These are phyloP conservation scores for Cladophialophora psammophila DNA, from an alignment of 2,329 filamentous ascomycete genomes.

Conservation along the genomic window DNA sequence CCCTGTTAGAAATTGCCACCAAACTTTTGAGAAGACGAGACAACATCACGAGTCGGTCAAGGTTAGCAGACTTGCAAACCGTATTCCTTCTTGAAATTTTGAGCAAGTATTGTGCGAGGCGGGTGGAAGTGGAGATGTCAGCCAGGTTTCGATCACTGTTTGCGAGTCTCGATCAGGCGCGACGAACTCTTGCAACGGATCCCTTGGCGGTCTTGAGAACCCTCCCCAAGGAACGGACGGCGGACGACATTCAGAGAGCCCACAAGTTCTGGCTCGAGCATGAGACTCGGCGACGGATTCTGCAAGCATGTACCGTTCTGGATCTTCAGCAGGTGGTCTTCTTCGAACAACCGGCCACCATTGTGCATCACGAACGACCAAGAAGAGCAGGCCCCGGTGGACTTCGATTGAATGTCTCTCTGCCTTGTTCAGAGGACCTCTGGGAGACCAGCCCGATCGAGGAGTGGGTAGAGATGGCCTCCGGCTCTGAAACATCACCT, in stretches of 20 bases:
- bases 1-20: constrained; percentile 46
- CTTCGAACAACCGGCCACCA: constrained; percentile 45
- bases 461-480: constrained; percentile 42
- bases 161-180: constrained; percentile 44
- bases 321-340: constrained; percentile 46
- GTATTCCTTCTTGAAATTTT: constrained; percentile 48
- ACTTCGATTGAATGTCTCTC: constrained; percentile 40
- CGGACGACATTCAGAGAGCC: constrained; percentile 42
- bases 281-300: constrained; percentile 46
- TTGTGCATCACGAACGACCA: constrained; percentile 41
- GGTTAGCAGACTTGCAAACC: constrained; percentile 47
- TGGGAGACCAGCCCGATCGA: constrained; percentile 45
- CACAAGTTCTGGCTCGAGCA: constrained; percentile 48
- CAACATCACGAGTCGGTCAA: constrained; percentile 46
- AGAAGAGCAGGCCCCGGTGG: constrained; percentile 20
- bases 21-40: constrained; percentile 44
- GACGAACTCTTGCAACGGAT: constrained; percentile 43
- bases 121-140: constrained; percentile 46
- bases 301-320: constrained; percentile 47
- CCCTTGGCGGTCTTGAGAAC: constrained; percentile 44
- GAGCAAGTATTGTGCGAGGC: constrained; percentile 45
- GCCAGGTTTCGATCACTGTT: constrained; percentile 46
- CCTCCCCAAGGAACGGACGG: constrained; percentile 39
- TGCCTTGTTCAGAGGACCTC: constrained; percentile 45
- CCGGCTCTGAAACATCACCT: constrained; percentile 13